Evolutionary conservation across 2,329 filamentous ascomycete species (phyloP).

Genomic region (Monilinia laxa): DNA sequence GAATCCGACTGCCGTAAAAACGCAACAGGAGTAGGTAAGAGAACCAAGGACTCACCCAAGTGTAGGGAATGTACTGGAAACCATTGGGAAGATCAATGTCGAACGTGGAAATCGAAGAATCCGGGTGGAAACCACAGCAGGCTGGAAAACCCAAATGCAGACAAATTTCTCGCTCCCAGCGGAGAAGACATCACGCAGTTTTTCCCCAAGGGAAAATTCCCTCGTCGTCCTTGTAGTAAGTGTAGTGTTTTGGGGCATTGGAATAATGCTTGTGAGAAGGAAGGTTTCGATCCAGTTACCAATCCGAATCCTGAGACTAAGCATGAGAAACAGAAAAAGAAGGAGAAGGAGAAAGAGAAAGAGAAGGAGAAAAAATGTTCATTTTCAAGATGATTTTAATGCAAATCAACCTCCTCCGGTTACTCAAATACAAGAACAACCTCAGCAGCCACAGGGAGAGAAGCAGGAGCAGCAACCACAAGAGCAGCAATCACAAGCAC

Average conservation of each 20-base stretch:
- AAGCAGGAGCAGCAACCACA: no score
- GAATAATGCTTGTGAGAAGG: conserved; percentile 11
- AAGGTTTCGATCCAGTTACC: background rate
- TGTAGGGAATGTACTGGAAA: conserved; percentile 8
- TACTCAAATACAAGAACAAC: background rate
- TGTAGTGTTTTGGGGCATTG: conserved; percentile 2
- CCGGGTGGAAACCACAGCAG: background rate
- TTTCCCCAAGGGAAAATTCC: conserved; percentile 10
- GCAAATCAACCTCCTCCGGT: background rate
- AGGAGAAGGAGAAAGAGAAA: background rate
- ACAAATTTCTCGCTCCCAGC: background rate
- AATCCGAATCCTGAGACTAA: conserved; percentile 12
- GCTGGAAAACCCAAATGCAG: background rate
- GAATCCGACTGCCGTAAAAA: conserved; percentile 10
- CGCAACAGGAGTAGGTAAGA: background rate
- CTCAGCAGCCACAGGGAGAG: no score
- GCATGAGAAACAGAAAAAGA: no score
- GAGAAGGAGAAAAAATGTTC: no score
- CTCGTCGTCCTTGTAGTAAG: background rate
- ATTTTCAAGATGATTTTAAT: background rate
- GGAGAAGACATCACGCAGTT: background rate
- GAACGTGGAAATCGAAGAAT: conserved; percentile 2
- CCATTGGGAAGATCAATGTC: conserved; percentile 23
- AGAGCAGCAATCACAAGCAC: background rate
- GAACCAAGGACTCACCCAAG: background rate